These are phyloP conservation scores for Phytophthora ramorum DNA, from an alignment of 352 stramenopile genomes.

Conservation along the genomic window DNA sequence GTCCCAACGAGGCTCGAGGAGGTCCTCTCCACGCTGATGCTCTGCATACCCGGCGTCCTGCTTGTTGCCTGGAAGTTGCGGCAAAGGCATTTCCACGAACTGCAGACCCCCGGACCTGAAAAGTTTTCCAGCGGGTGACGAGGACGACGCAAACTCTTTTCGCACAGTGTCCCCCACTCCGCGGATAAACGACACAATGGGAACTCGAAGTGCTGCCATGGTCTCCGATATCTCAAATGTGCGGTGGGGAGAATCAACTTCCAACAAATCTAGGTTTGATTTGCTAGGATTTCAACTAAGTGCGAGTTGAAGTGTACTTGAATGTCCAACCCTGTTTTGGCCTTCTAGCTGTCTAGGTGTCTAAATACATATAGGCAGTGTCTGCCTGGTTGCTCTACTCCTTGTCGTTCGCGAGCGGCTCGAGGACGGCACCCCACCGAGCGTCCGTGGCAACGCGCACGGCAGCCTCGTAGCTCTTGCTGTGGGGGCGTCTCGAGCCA, in stretches of 20 bases:
- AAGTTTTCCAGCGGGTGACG: constrained; percentile 22
- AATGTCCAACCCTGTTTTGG: constrained; percentile 8
- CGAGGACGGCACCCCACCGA: constrained; percentile 37
- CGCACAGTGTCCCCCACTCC: constrained; percentile 22
- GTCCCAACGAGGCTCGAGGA: constrained; percentile 20
- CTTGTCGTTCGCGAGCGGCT: constrained; percentile 33
- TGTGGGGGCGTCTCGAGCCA: constrained; percentile 18
- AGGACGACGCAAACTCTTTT: constrained; percentile 12
- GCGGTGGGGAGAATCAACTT: neutral
- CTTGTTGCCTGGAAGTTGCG: constrained; percentile 30
- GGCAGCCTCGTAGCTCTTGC: constrained; percentile 40
- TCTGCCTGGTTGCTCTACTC: constrained; percentile 20
- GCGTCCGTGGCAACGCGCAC: constrained; percentile 31
- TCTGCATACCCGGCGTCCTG: constrained; percentile 20
- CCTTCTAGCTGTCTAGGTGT: constrained; percentile 24
- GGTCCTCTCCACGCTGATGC: constrained; percentile 2
- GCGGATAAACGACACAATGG: constrained; percentile 32
- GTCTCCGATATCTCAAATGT: constrained; percentile 2
- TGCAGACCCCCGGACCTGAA: constrained; percentile 25
- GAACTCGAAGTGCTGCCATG: constrained; percentile 16
- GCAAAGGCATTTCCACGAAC: constrained; percentile 26
- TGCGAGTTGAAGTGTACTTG: constrained; percentile 1
- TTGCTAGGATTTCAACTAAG: neutral
- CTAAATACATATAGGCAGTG: constrained; percentile 36
- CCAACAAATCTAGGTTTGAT: constrained; percentile 2